Base-by-base conservation (phyloP, 2,329 filamentous ascomycete species). In the Fusarium neocosmosporiellum region DNA sequence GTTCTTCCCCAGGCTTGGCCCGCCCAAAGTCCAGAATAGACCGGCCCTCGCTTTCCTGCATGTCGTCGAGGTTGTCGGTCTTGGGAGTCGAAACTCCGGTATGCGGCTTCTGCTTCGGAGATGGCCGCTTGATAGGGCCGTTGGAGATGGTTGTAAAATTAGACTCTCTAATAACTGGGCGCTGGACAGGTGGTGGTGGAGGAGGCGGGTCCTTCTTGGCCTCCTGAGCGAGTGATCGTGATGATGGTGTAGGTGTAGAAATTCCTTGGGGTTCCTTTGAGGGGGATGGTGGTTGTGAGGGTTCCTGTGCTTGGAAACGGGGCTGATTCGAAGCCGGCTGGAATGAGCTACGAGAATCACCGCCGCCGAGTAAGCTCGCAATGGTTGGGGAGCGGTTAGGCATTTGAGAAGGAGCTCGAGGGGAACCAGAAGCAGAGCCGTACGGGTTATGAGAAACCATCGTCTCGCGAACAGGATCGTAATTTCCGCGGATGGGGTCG, bases 401-500 rank as follows among this genome's bases (percentile, higher is more conserved):
- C 54, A 79, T 76, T 54, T 81, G 81, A n/a, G 79, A 73, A 13
- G 81, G 77, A 18, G 76, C 80, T 54, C 87, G 85, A n/a, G 88
- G 89, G 9, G 89, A 90, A 34, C 84, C 80, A 27, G 81, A 85
- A 63, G 87, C 79, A 5, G 86, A 79, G 18, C 72, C 79, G 58
- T 85, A 84, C 71, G 86, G 79, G 81, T 88, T 83, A 80, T 87
- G 84, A 73, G 86, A 76, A 53, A 88, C 77, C 79, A 92, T 89
- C 4, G 89, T 93, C 77, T 89, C 90, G 46, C 89, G 85, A 57
- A 91, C 86, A 2, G 89, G 89, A 74, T 92, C 90, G 74, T 91
- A 92, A 72, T 88, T 91, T n/a, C 92, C 94, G 54, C 95, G 90
- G 72, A 98, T 95, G 1, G 95, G 95, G 81, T 98, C 95, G 83